Conservation (phyloP, 2,329 filamentous ascomycete species). For the Cercospora berteroae region DNA sequence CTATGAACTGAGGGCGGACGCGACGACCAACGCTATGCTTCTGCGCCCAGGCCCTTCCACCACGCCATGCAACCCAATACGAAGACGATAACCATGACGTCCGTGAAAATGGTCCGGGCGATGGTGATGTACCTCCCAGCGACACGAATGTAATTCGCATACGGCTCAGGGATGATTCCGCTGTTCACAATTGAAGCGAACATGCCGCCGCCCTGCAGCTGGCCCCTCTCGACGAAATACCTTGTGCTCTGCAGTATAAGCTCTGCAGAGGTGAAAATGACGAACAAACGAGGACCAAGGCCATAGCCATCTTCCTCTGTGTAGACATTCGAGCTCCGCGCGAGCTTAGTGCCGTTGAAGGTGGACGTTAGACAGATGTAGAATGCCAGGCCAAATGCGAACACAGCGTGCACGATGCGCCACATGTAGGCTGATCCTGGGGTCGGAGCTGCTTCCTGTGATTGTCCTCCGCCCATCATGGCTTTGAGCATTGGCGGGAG, state of each 20-base stretch:
- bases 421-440: constrained; percentile 58
- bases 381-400: constrained; percentile 66
- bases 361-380: constrained; percentile 68
- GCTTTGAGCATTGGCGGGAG: constrained; percentile 47
- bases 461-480: constrained; percentile 44
- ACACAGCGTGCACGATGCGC: constrained; percentile 70
- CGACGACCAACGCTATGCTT: constrained; percentile 15
- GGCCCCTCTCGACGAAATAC: constrained; percentile 66
- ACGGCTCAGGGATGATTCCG: constrained; percentile 63
- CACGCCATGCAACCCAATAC: constrained; percentile 62
- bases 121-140: constrained; percentile 67
- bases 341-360: constrained; percentile 64
- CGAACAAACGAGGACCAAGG: constrained; percentile 63
- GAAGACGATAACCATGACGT: constrained; percentile 75
- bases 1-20: not conserved
- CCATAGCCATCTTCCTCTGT: constrained; percentile 45
- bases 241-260: constrained; percentile 68
- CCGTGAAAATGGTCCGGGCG: constrained; percentile 66
- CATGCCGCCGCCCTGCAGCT: constrained; percentile 58
- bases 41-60: constrained; percentile 41
- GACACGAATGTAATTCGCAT: constrained; percentile 61
- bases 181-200: constrained; percentile 60
- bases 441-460: constrained; percentile 33
- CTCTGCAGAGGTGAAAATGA: constrained; percentile 76
- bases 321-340: constrained; percentile 46